These are phyloP conservation scores for Penicillium manginii DNA, from an alignment of 495 filamentous ascomycete genomes.

Conservation along the genomic window DNA sequence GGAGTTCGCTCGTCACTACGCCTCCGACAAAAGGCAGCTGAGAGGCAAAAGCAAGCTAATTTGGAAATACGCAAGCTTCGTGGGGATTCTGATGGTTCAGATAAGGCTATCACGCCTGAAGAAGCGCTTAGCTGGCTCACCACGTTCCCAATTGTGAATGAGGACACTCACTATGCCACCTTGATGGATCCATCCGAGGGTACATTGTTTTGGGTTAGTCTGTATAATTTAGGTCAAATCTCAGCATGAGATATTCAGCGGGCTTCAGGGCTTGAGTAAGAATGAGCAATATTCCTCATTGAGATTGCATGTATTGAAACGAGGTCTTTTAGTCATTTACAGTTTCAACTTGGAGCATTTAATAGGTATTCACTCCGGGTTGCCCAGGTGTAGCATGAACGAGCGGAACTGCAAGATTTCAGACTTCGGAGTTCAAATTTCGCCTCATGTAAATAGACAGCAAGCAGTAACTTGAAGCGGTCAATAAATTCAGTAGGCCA, in stretches of 20 bases:
- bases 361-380: too few relatives aligned
- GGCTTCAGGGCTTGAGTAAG: too few relatives aligned
- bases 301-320: too few relatives aligned
- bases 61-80: neutral
- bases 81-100: slow-evolving; percentile 3
- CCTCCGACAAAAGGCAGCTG: slow-evolving; percentile 13
- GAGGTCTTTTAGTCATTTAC: too few relatives aligned
- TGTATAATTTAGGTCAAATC: slow-evolving; percentile 24
- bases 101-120: slow-evolving; percentile 29
- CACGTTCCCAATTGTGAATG: slow-evolving; percentile 53
- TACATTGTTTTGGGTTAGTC: slow-evolving; percentile 44
- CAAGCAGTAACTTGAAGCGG: neutral
- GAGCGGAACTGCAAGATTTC: neutral
- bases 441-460: neutral
- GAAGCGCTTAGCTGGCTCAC: slow-evolving; percentile 48
- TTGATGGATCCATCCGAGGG: slow-evolving; percentile 56
- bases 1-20: slow-evolving; percentile 13
- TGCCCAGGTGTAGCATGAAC: too few relatives aligned
- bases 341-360: too few relatives aligned
- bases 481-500: neutral
- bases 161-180: slow-evolving; percentile 55
- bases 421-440: neutral
- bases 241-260: too few relatives aligned
- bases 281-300: too few relatives aligned
- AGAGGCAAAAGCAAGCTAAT: slow-evolving; percentile 4